Conservation (phyloP, 2,329 filamentous ascomycete genomes). For the Fusarium miscanthi region DNA sequence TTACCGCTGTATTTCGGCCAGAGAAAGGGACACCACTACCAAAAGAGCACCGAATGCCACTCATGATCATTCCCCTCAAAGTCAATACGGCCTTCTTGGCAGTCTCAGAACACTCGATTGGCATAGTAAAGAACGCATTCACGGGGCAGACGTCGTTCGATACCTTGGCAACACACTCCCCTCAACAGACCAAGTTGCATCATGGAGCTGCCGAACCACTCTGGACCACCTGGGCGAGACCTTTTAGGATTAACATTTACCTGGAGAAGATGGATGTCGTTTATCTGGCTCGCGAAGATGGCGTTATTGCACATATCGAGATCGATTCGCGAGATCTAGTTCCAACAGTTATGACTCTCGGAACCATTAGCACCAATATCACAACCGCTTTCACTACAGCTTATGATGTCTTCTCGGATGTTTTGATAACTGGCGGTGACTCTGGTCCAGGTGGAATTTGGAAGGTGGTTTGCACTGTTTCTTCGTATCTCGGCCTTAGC, state of each 20-base stretch:
- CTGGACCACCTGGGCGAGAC: conserved; percentile 88
- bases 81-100: conserved; percentile 77
- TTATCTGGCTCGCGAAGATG: conserved; percentile 90
- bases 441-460: conserved; percentile 82
- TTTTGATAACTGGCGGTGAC: conserved; percentile 83
- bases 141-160: conserved; percentile 62
- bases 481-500: neutral
- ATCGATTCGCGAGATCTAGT: conserved; percentile 69
- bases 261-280: conserved; percentile 78
- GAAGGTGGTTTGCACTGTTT: conserved; percentile 61
- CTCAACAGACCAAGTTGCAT: conserved; percentile 57
- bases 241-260: conserved; percentile 73
- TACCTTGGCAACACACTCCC: conserved; percentile 55
- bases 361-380: conserved; percentile 76
- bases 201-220: conserved; percentile 64
- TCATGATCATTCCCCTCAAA: conserved; percentile 77
- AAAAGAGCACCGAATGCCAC: conserved; percentile 67
- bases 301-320: conserved; percentile 78
- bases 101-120: conserved; percentile 70
- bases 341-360: conserved; percentile 67
- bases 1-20: conserved; percentile 58
- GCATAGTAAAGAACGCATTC: conserved; percentile 66
- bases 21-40: conserved; percentile 63
- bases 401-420: conserved; percentile 75
- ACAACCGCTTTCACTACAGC: conserved; percentile 84